These are phyloP conservation scores for Russula sp. DNA, from an alignment of 768 basidiomycete genomes.

Conservation along the genomic window DNA sequence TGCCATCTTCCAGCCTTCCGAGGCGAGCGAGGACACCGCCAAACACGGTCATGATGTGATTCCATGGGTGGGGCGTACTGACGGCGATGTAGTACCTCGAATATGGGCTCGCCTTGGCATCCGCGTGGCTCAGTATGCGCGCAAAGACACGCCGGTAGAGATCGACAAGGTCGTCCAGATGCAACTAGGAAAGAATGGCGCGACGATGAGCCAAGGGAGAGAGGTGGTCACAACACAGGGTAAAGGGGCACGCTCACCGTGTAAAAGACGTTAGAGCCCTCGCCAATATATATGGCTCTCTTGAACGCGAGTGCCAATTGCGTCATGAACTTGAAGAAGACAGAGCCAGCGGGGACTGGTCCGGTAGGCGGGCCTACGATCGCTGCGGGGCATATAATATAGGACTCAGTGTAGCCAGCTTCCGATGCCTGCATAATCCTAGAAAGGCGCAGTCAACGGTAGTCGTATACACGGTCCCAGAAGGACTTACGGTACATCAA, in stretches of 20 bases:
- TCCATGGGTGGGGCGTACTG: slow-evolving; percentile 5
- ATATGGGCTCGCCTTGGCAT: slow-evolving; percentile 15
- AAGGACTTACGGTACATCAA: slow-evolving; percentile 8
- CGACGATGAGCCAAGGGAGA: not conserved
- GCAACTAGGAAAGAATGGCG: not conserved
- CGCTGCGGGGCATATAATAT: slow-evolving; percentile 14
- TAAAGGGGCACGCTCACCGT: not conserved
- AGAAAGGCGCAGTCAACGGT: not conserved
- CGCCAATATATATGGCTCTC: slow-evolving; percentile 7
- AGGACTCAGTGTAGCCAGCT: slow-evolving; percentile 6
- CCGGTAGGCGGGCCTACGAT: slow-evolving; percentile 9
- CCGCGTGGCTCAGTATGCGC: not conserved
- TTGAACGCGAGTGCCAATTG: not conserved
- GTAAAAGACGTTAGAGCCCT: slow-evolving; percentile 14
- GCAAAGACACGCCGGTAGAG: slow-evolving; percentile 13
- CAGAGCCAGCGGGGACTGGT: slow-evolving; percentile 1
- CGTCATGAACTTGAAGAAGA: slow-evolving; percentile 8
- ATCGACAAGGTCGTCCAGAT: slow-evolving; percentile 10
- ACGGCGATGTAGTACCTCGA: slow-evolving; percentile 14
- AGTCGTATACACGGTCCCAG: not conserved
- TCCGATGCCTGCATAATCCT: slow-evolving; percentile 11
- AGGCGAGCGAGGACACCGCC: not conserved
- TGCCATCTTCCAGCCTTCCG: slow-evolving; percentile 8
- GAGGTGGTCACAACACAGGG: not conserved
- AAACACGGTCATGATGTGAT: not conserved